These are phyloP conservation scores for Thelonectria discophora DNA, from an alignment of 2,329 filamentous ascomycete species.

Conservation along the genomic window DNA sequence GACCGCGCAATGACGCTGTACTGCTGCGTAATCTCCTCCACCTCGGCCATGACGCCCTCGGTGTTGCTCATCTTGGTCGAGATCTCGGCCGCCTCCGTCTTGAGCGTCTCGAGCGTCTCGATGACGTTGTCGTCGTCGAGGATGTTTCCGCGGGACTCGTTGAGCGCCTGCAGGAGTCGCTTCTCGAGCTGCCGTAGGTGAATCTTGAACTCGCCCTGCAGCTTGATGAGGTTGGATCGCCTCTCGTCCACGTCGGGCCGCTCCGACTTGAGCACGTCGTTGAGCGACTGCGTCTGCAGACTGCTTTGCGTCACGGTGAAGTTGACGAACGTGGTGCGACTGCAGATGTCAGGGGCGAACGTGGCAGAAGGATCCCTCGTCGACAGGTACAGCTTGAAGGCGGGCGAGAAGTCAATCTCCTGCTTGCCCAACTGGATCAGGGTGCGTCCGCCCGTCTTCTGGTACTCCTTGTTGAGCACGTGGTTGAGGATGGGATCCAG, in stretches of 20 bases:
- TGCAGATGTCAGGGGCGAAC: constrained; percentile 97
- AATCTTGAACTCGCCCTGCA: constrained; percentile 99
- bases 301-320: constrained; percentile 99
- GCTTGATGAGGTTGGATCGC: constrained; percentile 95
- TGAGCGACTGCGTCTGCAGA: constrained; percentile 95
- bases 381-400: constrained; percentile 94
- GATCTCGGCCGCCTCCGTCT: constrained; percentile 97
- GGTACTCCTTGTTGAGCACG: constrained; percentile 99
- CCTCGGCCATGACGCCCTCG: constrained; percentile 97
- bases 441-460: constrained; percentile 96
- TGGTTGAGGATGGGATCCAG: constrained; percentile 97
- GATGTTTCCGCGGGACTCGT: constrained; percentile 97
- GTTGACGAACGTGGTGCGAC: constrained; percentile 98
- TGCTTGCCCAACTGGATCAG: constrained; percentile 98
- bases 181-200: constrained; percentile 96
- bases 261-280: constrained; percentile 97
- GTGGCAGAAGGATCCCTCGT: constrained; percentile 95
- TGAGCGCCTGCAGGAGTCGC: constrained; percentile 90
- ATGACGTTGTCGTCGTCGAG: constrained; percentile 98
- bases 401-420: constrained; percentile 97
- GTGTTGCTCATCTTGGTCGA: constrained; percentile 96
- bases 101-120: constrained; percentile 95
- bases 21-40: constrained; percentile 93
- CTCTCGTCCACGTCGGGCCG: constrained; percentile 96
- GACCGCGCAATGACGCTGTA: constrained; percentile 94